These are phyloP conservation scores for Alternaria gaisen DNA, from an alignment of 2,329 filamentous ascomycete species.

Conservation along the genomic window DNA sequence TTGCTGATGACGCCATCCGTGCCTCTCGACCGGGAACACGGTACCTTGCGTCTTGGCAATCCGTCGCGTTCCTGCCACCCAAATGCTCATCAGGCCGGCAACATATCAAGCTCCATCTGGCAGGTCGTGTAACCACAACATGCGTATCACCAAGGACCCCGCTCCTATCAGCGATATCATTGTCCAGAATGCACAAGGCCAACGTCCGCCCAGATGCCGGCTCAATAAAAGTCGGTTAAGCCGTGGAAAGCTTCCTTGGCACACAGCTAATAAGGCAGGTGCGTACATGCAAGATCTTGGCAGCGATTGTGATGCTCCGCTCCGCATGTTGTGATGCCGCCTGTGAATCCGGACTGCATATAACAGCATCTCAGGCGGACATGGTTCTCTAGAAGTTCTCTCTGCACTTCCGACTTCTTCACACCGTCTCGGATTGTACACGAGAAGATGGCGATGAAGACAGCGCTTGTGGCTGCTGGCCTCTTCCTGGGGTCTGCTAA, in stretches of 20 bases:
- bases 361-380: constrained; percentile 24
- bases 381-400: constrained; percentile 7
- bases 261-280: constrained; percentile 29
- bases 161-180: constrained; percentile 26
- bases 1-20: not conserved
- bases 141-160: constrained; percentile 21
- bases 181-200: constrained; percentile 24
- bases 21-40: not conserved
- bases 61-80: constrained; percentile 17
- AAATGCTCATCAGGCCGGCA: constrained; percentile 7
- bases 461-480: constrained; percentile 33
- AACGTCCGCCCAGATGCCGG: constrained; percentile 23
- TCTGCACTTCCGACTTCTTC: constrained; percentile 13
- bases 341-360: constrained; percentile 22
- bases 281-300: constrained; percentile 21
- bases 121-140: constrained; percentile 29
- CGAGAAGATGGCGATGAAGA: constrained; percentile 40
- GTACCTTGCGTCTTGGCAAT: constrained; percentile 11
- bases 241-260: constrained; percentile 36
- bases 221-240: constrained; percentile 31
- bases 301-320: constrained; percentile 22
- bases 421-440: constrained; percentile 7
- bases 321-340: constrained; percentile 21
- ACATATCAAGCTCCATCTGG: constrained; percentile 24
- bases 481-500: constrained; percentile 37